Conservation (phyloP, 352 stramenopile species). For the Peronospora destructor region DNA sequence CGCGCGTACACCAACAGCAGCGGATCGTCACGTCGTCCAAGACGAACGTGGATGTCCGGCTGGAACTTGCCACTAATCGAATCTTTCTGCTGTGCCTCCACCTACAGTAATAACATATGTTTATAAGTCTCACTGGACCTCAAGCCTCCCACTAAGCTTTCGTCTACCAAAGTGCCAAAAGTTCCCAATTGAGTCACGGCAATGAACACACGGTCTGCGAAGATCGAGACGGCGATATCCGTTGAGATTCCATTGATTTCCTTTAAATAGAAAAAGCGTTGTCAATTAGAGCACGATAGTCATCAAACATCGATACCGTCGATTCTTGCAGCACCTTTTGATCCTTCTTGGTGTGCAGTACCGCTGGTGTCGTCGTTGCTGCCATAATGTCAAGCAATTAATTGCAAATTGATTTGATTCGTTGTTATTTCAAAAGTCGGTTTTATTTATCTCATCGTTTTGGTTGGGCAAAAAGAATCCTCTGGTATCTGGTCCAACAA, state of each 20-base stretch:
- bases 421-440: not conserved
- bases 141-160: not conserved
- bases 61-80: constrained; percentile 74
- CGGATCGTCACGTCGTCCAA: constrained; percentile 72
- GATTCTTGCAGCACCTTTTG: constrained; percentile 23
- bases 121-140: not conserved
- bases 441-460: not conserved
- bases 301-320: not conserved
- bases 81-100: constrained; percentile 70
- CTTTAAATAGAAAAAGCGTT: constrained; percentile 20
- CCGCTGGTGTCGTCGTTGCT: constrained; percentile 4
- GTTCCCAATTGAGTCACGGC: constrained; percentile 72
- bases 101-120: constrained; percentile 18
- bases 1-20: constrained; percentile 77
- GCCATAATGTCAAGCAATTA: constrained; percentile 13
- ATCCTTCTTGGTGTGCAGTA: constrained; percentile 40
- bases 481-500: constrained; percentile 15
- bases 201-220: constrained; percentile 78
- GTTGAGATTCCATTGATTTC: constrained; percentile 69
- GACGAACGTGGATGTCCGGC: constrained; percentile 65
- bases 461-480: constrained; percentile 20
- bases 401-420: constrained; percentile 3
- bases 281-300: not conserved
- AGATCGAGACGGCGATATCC: constrained; percentile 69
- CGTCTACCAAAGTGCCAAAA: constrained; percentile 64